Evolutionary conservation across 2,329 filamentous ascomycete genomes (phyloP), one percentile per base, ranked within the genome.

Genomic region (Beauveria sp.): DNA sequence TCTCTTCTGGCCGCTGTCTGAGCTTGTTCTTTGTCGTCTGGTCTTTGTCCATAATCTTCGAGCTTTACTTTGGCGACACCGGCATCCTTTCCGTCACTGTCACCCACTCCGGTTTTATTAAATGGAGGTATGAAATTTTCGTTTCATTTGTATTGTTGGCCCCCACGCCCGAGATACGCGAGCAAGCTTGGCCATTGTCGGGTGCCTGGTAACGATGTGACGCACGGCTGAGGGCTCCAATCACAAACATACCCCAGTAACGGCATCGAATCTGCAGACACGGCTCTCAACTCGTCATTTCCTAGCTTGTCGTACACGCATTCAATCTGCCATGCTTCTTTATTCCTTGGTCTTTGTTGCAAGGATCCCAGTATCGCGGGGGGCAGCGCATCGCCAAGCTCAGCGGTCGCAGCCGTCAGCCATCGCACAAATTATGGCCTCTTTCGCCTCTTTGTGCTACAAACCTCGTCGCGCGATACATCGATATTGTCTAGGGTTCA

Each of bases 1-100:
- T 53, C 43, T 60, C 62, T 61, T 31, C 50, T 61, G 10, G 60
- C 60, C 55, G 62, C 63, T 42, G 64, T 51, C 63, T 64, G 64
- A 65, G 62, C 60, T 60, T 63, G 53, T 55, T 60, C 64, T 58
- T 61, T 59, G 28, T 51, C 18, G 53, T 10, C 34, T 57, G 50
- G 57, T 53, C 54, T 54, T 52, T 60, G 49, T 60, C 28, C 58
- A 20, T 34, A 16, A 12, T 26, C 26, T 46, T 7, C 12, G 24
- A 20, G 26, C 16, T 50, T 22, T 26, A 20, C 14, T 12, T 48
- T 20, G 20, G 5, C 43, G 55, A 50, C 54, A 18, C 65, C 52
- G 51, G 18, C 38, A 16, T 20, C 24, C 31, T 26, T 46, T 14
- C 31, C 22, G n/a, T 55, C 38, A 34, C 38, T 14, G 12, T 38